Base-by-base conservation (phyloP, 208 protist genomes). In the Tetramitus jugosus region DNA sequence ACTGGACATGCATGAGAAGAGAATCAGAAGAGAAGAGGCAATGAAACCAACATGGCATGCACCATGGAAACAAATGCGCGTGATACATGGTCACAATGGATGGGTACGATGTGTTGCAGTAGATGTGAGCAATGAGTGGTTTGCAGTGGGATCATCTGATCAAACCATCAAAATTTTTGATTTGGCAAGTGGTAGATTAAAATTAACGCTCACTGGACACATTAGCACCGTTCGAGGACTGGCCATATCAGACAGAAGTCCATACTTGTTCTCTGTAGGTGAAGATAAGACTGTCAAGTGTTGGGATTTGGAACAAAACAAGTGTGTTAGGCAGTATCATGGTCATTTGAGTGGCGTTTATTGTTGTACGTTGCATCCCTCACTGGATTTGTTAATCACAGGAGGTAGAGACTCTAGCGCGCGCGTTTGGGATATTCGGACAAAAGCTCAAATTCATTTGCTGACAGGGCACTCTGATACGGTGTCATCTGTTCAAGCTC, bases 101-200 rank as follows among this genome's bases (percentile, higher is more conserved):
- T 98, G 96, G 96, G 97, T 99, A 0, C 92, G 93, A 79, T 81
- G 85, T 7, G 81, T 98, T 8, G 89, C 92, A 3, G 95, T 99
- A 8, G 98, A 99, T 77, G 89, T 91, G 6, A 88, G 80, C n/a
- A 99, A 99, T 87, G 89, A 98, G 82, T 99, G 97, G 96, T 99
- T 99, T 84, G 92, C 87, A 43, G 98, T 96, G 0, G 98, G 96
- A 56, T 91, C 94, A 39, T 92, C 90, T n/a, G 98, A 99, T 82
- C 86, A 92, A 29, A 96, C 97, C 2, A 97, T 99, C 77, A 99
- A 99, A 81, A 86, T 98, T 6, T 99, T 96, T 96, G 96, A 99
- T 82, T 81, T 99, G 8, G 93, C 96, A 14, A 91, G 87, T 6
- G 95, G 96, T 10, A 86, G 81, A 39, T 88, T 99, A n/a, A 96